Percentiles rank a stretch among this genome's conserved stretches.
Conservation (phyloP, 352 stramenopile genomes). For the Lagenidium giganteum region DNA sequence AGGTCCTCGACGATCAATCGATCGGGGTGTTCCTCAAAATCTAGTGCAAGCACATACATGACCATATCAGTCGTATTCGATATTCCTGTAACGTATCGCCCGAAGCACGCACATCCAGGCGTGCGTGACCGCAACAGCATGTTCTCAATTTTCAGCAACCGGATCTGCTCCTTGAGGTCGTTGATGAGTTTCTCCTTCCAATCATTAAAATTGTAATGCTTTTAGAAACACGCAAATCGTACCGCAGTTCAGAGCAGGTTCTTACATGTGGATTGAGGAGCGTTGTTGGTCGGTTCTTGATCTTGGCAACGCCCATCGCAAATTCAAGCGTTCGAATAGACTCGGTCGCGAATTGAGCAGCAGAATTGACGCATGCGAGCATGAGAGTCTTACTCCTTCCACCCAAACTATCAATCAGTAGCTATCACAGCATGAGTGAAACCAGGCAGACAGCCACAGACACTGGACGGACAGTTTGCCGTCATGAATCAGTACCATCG, state of each 20-base stretch:
- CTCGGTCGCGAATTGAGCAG: conserved; percentile 49
- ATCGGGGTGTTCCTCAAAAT: conserved; percentile 40
- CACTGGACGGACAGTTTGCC: neutral
- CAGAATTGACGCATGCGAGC: conserved; percentile 66
- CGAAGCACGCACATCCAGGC: conserved; percentile 58
- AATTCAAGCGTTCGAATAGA: conserved; percentile 71
- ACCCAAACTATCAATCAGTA: conserved; percentile 65
- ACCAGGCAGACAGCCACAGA: neutral
- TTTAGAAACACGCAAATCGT: neutral
- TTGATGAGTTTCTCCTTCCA: conserved; percentile 62
- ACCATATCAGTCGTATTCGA: neutral
- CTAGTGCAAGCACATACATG: conserved; percentile 15
- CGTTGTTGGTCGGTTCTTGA: conserved; percentile 65
- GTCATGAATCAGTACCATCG: conserved; percentile 38
- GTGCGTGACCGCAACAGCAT: conserved; percentile 59
- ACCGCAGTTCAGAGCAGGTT: too few species aligned
- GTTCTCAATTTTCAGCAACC: conserved; percentile 63
- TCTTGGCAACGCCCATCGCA: conserved; percentile 75
- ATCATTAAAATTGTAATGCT: neutral
- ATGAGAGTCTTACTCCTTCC: conserved; percentile 78
- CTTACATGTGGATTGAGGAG: conserved; percentile 59
- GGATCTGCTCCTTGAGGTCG: conserved; percentile 64
- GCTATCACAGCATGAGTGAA: conserved; percentile 12
- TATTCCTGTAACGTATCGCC: too few species aligned
- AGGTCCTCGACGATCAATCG: conserved; percentile 1